Conservation (phyloP, 164 flowering plant species). For the Annona squamosa region DNA sequence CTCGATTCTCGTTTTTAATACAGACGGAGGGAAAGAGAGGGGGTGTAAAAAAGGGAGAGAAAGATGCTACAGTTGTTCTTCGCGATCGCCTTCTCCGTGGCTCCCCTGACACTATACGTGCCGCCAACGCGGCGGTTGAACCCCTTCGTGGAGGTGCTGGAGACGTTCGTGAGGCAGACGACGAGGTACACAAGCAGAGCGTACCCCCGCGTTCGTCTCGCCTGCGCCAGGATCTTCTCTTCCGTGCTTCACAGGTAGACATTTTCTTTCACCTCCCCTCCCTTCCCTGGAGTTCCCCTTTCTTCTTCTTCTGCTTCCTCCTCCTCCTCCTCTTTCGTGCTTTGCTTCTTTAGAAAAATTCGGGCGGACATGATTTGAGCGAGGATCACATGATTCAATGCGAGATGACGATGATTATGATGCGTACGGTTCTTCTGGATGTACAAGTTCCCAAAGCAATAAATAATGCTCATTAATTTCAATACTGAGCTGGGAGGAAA, state of each 20-base stretch:
- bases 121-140: constrained; percentile 72
- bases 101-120: constrained; percentile 59
- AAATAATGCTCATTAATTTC: too few relatives aligned
- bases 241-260: constrained; percentile 36
- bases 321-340: too few relatives aligned
- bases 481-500: too few relatives aligned
- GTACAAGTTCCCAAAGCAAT: too few relatives aligned
- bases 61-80: constrained; percentile 62
- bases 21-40: neutral
- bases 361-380: too few relatives aligned
- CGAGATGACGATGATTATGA: too few relatives aligned
- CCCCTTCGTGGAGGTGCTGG: constrained; percentile 62
- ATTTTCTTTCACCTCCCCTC: neutral
- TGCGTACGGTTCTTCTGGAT: too few relatives aligned
- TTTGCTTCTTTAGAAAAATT: too few relatives aligned
- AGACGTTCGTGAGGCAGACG: constrained; percentile 39
- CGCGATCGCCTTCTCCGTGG: constrained; percentile 71
- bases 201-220: constrained; percentile 46
- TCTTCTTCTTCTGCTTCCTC: too few relatives aligned
- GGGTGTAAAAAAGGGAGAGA: neutral
- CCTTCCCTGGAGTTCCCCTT: neutral
- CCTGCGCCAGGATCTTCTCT: constrained; percentile 41
- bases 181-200: constrained; percentile 25
- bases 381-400: too few relatives aligned
- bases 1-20: neutral